Evolutionary conservation across 163 green algal genomes (phyloP).

Genomic region (Scenedesmus sp.): DNA sequence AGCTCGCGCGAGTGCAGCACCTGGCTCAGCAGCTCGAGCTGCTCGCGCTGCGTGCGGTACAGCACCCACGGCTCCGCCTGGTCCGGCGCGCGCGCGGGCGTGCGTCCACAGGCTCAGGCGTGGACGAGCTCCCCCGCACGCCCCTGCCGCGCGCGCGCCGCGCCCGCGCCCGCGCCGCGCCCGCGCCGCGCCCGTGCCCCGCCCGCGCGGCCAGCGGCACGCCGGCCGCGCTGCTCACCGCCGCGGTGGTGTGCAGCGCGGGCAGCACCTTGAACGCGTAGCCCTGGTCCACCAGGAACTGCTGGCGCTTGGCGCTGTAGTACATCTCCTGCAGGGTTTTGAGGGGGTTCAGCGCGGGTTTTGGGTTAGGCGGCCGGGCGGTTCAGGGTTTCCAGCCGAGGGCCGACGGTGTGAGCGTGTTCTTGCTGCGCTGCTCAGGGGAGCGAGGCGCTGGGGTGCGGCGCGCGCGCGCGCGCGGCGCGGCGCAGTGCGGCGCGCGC

Average conservation of each 20-base stretch:
- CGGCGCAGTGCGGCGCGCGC: too few relatives aligned
- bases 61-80: slow-evolving; percentile 11
- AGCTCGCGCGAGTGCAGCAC: slow-evolving; percentile 31
- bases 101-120: too few relatives aligned
- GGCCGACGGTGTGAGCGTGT: too few relatives aligned
- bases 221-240: too few relatives aligned
- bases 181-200: too few relatives aligned
- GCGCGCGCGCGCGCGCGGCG: too few relatives aligned
- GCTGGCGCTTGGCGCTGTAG: slow-evolving; percentile 96
- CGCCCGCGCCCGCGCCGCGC: too few relatives aligned
- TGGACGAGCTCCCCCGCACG: too few relatives aligned
- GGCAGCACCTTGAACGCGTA: slow-evolving; percentile 95
- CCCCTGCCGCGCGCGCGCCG: too few relatives aligned
- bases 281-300: slow-evolving; percentile 99
- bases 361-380: neutral
- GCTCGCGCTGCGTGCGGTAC: slow-evolving; percentile 27
- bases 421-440: too few relatives aligned
- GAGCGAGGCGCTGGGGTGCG: too few relatives aligned
- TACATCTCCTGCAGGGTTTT: slow-evolving; percentile 96
- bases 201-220: too few relatives aligned
- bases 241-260: slow-evolving; percentile 6
- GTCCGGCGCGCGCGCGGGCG: neutral
- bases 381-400: neutral
- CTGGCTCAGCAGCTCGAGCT: slow-evolving; percentile 29
- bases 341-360: slow-evolving; percentile 49